These are phyloP conservation scores for Jaltomata sinuosa DNA, from an alignment of 257 asterid species.

Conservation along the genomic window DNA sequence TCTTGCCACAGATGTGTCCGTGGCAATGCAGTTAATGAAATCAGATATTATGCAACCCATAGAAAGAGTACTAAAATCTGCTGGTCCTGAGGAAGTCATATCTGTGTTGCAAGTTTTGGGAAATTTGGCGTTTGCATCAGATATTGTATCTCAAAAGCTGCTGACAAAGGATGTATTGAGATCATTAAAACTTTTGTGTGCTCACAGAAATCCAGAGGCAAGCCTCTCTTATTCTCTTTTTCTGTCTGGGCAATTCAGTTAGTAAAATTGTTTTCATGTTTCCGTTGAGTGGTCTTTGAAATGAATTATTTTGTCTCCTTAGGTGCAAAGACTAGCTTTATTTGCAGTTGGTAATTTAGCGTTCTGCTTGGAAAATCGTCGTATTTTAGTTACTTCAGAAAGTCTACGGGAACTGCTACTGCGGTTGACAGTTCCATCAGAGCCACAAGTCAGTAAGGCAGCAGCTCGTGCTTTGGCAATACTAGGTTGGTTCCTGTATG, in stretches of 20 bases:
- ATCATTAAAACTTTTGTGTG: constrained; percentile 72
- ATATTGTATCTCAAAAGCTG: constrained; percentile 82
- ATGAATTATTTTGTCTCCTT: constrained; percentile 4
- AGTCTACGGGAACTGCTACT: constrained; percentile 95
- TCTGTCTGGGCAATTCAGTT: neutral
- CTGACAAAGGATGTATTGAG: constrained; percentile 78
- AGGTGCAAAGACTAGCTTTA: constrained; percentile 93
- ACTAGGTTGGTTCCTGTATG: constrained; percentile 47
- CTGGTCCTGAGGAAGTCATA: constrained; percentile 67
- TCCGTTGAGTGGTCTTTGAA: constrained; percentile 6
- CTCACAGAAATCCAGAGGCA: constrained; percentile 85
- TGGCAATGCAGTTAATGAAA: constrained; percentile 90
- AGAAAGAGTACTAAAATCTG: constrained; percentile 75
- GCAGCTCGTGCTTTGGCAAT: constrained; percentile 97
- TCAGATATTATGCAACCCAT: constrained; percentile 96
- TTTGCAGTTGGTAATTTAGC: constrained; percentile 88
- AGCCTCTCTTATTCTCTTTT: constrained; percentile 19
- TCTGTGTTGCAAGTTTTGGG: constrained; percentile 91
- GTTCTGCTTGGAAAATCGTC: constrained; percentile 91
- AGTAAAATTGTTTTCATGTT: neutral
- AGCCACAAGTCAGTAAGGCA: constrained; percentile 76
- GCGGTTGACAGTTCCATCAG: constrained; percentile 74
- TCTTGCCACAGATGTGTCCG: constrained; percentile 84
- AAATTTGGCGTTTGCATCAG: constrained; percentile 81
- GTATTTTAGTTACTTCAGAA: constrained; percentile 76